These are phyloP conservation scores for Beauveria pseudobassiana DNA, from an alignment of 2,329 filamentous ascomycete genomes.

Conservation along the genomic window DNA sequence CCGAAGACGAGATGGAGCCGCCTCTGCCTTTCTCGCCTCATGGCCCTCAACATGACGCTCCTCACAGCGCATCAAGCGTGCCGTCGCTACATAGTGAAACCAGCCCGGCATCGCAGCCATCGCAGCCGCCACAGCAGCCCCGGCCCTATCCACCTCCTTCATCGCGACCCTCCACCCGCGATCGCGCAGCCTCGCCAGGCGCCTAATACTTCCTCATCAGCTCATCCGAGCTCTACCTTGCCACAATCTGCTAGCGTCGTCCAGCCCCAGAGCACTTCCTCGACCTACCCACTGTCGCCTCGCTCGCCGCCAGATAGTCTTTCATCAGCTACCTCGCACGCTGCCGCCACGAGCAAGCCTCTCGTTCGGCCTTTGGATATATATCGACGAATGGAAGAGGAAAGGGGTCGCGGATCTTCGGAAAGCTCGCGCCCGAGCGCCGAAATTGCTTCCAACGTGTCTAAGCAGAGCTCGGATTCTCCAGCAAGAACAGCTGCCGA, in stretches of 20 bases:
- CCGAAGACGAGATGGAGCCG: conserved; percentile 40
- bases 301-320: conserved; percentile 8
- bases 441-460: conserved; percentile 32
- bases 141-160: neutral
- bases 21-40: neutral
- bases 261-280: conserved; percentile 5
- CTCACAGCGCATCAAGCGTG: neutral
- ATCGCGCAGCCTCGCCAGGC: neutral
- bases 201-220: neutral
- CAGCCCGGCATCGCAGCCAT: conserved; percentile 10
- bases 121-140: neutral
- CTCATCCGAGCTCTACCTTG: neutral
- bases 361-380: conserved; percentile 71
- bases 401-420: conserved; percentile 46
- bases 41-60: neutral
- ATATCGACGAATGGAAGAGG: conserved; percentile 63
- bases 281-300: conserved; percentile 2
- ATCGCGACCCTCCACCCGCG: conserved; percentile 1
- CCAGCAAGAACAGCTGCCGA: conserved; percentile 14
- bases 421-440: conserved; percentile 51
- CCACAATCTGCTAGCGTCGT: neutral
- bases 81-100: conserved; percentile 21
- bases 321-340: neutral
- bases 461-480: conserved; percentile 16
- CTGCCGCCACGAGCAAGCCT: conserved; percentile 31